phyloP scores from a whole-genome alignment of 768 basidiomycete genomes.

The Fistulinella prunicolor region DNA sequence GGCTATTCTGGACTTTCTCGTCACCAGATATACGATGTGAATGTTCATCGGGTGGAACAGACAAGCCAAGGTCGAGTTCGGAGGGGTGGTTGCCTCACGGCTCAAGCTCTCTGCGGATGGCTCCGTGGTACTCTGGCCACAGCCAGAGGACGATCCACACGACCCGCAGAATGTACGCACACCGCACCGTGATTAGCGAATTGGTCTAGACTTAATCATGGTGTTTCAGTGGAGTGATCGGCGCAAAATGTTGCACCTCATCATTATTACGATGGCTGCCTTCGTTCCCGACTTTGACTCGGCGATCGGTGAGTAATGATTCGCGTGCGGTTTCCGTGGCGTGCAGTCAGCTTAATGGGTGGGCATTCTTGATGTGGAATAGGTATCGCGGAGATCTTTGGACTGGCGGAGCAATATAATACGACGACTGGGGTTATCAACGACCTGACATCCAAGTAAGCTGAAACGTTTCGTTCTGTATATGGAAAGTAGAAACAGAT shows the following conservation, averaged over 20 bases:
- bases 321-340: background rate
- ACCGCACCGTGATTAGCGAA: too few species aligned
- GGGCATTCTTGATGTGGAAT: background rate
- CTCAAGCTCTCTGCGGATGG: constrained; percentile 48
- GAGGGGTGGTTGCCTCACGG: constrained; percentile 40
- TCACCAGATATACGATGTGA: background rate
- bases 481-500: background rate
- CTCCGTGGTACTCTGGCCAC: constrained; percentile 52
- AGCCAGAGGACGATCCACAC: constrained; percentile 46
- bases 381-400: constrained; percentile 52
- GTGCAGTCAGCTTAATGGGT: background rate
- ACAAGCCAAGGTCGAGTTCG: constrained; percentile 50
- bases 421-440: constrained; percentile 50
- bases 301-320: constrained; percentile 39
- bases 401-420: constrained; percentile 41
- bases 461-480: background rate
- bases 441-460: constrained; percentile 45
- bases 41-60: constrained; percentile 19
- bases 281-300: constrained; percentile 56
- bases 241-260: constrained; percentile 45
- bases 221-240: constrained; percentile 40
- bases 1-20: background rate
- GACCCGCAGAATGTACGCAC: constrained; percentile 53
- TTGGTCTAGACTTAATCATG: too few species aligned
- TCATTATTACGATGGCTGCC: constrained; percentile 50